Evolutionary conservation across 257 asterid genomes (phyloP).

Genomic region (Nicotiana tabacum): DNA sequence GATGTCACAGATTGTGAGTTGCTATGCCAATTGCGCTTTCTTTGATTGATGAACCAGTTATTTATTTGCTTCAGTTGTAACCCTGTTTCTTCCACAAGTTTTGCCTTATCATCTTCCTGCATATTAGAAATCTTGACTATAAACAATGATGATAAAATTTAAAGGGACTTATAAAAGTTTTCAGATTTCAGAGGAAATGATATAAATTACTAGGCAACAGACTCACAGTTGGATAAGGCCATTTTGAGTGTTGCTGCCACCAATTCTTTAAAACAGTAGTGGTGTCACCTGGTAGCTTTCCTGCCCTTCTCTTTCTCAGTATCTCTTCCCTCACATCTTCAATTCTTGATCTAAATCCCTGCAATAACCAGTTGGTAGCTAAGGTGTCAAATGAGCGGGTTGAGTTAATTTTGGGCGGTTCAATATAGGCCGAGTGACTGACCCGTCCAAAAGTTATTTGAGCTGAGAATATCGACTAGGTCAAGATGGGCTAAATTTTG

Average conservation of each 20-base stretch:
- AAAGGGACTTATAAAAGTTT: neutral
- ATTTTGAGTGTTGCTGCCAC: constrained; percentile 98
- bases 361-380: neutral
- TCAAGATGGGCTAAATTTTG: too few relatives aligned
- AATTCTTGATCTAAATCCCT: constrained; percentile 94
- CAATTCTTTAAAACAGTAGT: constrained; percentile 80
- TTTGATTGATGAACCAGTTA: constrained; percentile 96
- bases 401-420: too few relatives aligned
- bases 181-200: neutral
- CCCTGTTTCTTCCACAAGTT: constrained; percentile 91
- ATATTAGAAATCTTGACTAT: neutral
- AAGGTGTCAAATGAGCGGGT: too few relatives aligned
- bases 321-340: constrained; percentile 97
- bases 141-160: neutral
- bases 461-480: too few relatives aligned
- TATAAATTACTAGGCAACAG: neutral
- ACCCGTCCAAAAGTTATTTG: too few relatives aligned
- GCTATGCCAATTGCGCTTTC: constrained; percentile 96
- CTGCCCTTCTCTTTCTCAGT: constrained; percentile 88
- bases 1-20: constrained; percentile 72
- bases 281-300: constrained; percentile 91
- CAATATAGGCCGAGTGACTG: too few relatives aligned
- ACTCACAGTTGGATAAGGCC: constrained; percentile 98
- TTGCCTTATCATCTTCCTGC: constrained; percentile 98
- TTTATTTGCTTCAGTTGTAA: constrained; percentile 92